These are phyloP conservation scores for Selaginella moellendorffii DNA, from an alignment of 75 land plant species.

Conservation along the genomic window DNA sequence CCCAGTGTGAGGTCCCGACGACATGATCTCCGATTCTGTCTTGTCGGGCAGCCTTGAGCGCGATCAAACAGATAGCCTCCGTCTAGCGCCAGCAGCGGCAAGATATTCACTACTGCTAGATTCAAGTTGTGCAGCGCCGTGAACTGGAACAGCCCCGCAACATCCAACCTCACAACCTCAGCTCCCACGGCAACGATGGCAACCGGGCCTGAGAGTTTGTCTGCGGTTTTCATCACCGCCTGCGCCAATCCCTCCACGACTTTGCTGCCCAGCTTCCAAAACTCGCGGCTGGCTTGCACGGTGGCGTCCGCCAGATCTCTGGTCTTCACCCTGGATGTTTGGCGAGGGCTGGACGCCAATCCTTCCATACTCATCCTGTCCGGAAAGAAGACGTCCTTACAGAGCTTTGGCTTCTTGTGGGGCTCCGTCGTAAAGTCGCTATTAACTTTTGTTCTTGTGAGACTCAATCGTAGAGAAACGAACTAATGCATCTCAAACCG, in stretches of 20 bases:
- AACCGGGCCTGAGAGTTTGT: slow-evolving; percentile 80
- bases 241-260: slow-evolving; percentile 67
- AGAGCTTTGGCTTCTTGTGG: slow-evolving; percentile 22
- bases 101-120: slow-evolving; percentile 79
- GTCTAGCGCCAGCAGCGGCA: slow-evolving; percentile 86
- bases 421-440: too few species aligned
- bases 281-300: too few species aligned
- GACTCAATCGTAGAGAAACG: slow-evolving; percentile 63
- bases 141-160: slow-evolving; percentile 82
- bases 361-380: slow-evolving; percentile 63
- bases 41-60: too few species aligned
- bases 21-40: too few species aligned
- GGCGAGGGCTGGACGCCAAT: slow-evolving; percentile 92
- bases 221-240: slow-evolving; percentile 57
- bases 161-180: slow-evolving; percentile 64
- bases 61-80: too few species aligned
- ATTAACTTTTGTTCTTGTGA: too few species aligned
- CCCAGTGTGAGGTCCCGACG: too few species aligned
- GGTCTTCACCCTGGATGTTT: slow-evolving; percentile 40
- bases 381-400: too few species aligned
- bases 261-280: too few species aligned
- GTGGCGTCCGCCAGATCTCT: too few species aligned
- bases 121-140: slow-evolving; percentile 79
- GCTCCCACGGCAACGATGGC: slow-evolving; percentile 95
- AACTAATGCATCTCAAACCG: slow-evolving; percentile 3